Evolutionary conservation across 2,329 filamentous ascomycete species (phyloP).

Genomic region (Fusarium graminum): DNA sequence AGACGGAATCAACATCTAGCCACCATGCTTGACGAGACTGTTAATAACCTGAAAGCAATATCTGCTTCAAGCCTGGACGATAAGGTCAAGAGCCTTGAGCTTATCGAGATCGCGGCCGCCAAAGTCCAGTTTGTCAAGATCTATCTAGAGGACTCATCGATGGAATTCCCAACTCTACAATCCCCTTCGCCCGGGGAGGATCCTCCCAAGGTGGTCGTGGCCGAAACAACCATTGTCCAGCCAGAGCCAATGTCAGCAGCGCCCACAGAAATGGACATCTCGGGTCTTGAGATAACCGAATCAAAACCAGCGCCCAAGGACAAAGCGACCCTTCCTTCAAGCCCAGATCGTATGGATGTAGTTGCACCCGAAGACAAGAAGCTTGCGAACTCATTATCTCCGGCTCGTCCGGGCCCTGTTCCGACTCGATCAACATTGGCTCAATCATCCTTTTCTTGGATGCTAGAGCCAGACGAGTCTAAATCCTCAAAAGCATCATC

Average conservation of each 20-base stretch:
- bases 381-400: constrained; percentile 13
- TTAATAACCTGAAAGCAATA: constrained; percentile 72
- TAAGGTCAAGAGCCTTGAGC: constrained; percentile 63
- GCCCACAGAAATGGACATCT: constrained; percentile 33
- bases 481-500: constrained; percentile 43
- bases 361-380: constrained; percentile 36
- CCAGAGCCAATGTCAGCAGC: constrained; percentile 29
- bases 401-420: constrained; percentile 54
- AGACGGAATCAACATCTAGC: constrained; percentile 75
- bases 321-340: constrained; percentile 16
- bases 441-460: constrained; percentile 83
- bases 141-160: constrained; percentile 69
- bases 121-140: constrained; percentile 75
- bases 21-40: constrained; percentile 75
- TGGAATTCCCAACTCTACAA: constrained; percentile 60
- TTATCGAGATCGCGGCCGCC: constrained; percentile 70
- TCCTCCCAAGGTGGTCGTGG: constrained; percentile 26
- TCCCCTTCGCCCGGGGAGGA: constrained; percentile 33
- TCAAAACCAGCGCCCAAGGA: constrained; percentile 7
- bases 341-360: constrained; percentile 39
- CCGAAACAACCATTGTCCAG: constrained; percentile 25
- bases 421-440: constrained; percentile 75
- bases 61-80: constrained; percentile 65
- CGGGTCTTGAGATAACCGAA: constrained; percentile 39
- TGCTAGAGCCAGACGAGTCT: constrained; percentile 72